Evolutionary conservation across 148 eudicot species (phyloP), one percentile per base, ranked within the genome.

Genomic region (Limonium bicolor): DNA sequence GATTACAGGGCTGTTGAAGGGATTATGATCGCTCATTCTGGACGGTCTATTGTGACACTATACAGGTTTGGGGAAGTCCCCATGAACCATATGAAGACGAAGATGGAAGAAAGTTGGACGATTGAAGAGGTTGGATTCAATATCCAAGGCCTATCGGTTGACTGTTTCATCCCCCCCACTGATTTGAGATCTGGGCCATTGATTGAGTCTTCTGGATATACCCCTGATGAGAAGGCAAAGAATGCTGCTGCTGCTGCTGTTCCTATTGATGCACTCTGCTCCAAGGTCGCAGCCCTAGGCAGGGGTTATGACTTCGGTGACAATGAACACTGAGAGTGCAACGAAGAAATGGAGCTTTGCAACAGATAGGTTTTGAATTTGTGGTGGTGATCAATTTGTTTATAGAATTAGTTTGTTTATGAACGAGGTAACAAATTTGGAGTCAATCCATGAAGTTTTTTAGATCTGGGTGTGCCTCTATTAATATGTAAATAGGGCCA

Each of bases 121-220:
- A 78, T 78, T 21, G 86, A 78, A 63, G 86, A 78, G 65, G 86
- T 78, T 13, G 86, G 77, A 4, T 78, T 78, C 29, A 78, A 78
- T 36, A 76, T 86, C 34, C 96, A 83, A 0, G 96, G 96, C 7
- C 55, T 87, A 20, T 87, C 94, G 3, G 31, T 54, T 2, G 96
- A 87, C 60, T 87, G 96, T 59, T 87, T 87, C 51, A 82, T 87
- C 13, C 96, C 96, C 10, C 94, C 96, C 3, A 90, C 94, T 27
- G 96, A 87, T 41, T 54, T 87, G 29, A 65, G 82, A 45, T 61
- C 55, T 34, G 63, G 73, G 44, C 51, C 86, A 16, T 51, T 70
- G 14, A 63, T 69, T 21, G 93, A 86, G 22, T 44, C 80, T 0
- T 68, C 70, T 51, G 96, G 75, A 58, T 60, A 65, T 34, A 69